phyloP scores from a whole-genome alignment of 139 green algal species.

The Diplosphaera chodatii region DNA sequence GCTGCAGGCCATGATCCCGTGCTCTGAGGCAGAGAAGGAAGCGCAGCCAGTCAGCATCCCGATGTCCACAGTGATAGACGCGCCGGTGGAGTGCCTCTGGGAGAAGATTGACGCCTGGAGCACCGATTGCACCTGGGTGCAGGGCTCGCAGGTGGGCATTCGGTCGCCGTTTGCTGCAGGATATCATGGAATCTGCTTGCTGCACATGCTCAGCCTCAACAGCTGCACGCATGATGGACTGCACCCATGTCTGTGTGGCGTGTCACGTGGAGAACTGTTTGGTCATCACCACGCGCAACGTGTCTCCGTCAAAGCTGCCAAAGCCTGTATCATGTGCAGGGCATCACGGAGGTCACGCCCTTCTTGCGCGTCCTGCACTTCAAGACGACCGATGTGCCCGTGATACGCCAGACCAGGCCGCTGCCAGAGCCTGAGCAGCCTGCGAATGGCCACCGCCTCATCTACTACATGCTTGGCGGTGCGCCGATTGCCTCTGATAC shows the following conservation, averaged over 20 bases:
- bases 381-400: background rate
- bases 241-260: no score
- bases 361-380: background rate
- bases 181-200: no score
- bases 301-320: no score
- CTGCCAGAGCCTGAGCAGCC: background rate
- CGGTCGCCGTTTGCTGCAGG: background rate
- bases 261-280: no score
- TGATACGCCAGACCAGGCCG: background rate
- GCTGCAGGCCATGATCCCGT: background rate
- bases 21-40: background rate
- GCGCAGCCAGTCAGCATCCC: background rate
- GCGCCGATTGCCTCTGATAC: no score
- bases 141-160: background rate
- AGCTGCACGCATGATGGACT: background rate
- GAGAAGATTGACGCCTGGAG: background rate
- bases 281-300: no score
- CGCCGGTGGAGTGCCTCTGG: conserved; percentile 2
- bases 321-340: background rate
- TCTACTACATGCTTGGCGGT: conserved; percentile 1
- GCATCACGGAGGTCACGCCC: background rate
- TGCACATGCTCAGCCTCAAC: background rate
- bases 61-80: background rate
- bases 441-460: background rate
- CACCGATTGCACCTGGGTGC: background rate